Base-by-base conservation (phyloP, 208 protist genomes). In the Wallacemonas sp. region DNA sequence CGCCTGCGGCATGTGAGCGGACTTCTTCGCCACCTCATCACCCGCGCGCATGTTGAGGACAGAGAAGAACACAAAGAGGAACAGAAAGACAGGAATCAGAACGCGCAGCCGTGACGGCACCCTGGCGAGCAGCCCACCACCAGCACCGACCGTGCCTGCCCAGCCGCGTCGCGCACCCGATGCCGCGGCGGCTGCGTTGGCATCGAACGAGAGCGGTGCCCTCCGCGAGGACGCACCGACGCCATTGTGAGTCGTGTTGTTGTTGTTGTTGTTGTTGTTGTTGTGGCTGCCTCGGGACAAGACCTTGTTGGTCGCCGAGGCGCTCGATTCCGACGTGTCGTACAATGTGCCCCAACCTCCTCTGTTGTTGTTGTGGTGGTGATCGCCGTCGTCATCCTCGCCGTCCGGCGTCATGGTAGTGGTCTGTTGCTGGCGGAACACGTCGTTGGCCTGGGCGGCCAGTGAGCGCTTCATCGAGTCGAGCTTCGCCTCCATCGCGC, bases 401-500 rank as follows among this genome's bases (percentile, higher is more conserved):
- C 14, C n/a, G n/a, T n/a, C n/a, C n/a, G n/a, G n/a, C n/a, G n/a
- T n/a, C n/a, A n/a, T 41, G 10, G 36, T 14, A 16, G 36, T 41
- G 36, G 7, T 7, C 18, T 54, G 25, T 26, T 7, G 11, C 31
- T 39, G 33, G 20, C 38, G 65, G 16, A 88, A 65, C 0, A 89
- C 65, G 10, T 76, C 22, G 44, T 68, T 82, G n/a, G 87, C 87
- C 59, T 93, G 87, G 26, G 67, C 61, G 0, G 87, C 83, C 39
- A 93, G 65, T 3, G 80, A 81, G n/a, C 70, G 67, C 32, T 85
- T 82, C 62, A 90, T 77, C 57, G 85, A 80, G 25, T 88, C 71
- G 11, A 93, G 57, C 64, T 82, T 69, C 29, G 49, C 57, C 64
- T 93, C 87, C 11, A 72, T 79, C 4, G 71, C 70, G 3, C 72